Conservation (phyloP, 768 basidiomycete species). For the Rhizopogon salebrosus region DNA sequence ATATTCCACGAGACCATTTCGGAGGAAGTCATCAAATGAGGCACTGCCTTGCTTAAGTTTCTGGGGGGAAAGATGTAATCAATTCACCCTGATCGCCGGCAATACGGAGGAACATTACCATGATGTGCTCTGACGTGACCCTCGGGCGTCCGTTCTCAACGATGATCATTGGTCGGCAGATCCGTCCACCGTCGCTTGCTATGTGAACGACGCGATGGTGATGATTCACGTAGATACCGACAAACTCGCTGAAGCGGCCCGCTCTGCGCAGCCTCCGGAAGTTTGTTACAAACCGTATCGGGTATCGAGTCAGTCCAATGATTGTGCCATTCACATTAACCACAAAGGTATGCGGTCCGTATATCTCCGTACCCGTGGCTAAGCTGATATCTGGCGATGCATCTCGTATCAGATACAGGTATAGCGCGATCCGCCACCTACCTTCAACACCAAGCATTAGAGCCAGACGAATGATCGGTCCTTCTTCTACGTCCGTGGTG, state of each 20-base stretch:
- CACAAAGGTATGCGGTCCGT: constrained; percentile 86
- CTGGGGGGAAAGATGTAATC: constrained; percentile 32
- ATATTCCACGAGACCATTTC: constrained; percentile 92
- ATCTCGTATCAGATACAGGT: constrained; percentile 7
- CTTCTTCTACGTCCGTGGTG: constrained; percentile 97
- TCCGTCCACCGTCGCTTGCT: constrained; percentile 94
- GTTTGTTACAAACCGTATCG: constrained; percentile 78
- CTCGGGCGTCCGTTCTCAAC: constrained; percentile 77
- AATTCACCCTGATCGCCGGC: background rate
- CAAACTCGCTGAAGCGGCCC: constrained; percentile 91
- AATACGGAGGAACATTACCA: constrained; percentile 38
- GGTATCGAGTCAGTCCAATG: constrained; percentile 86
- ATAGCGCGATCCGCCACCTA: constrained; percentile 26
- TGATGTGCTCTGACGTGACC: constrained; percentile 77
- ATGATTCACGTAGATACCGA: constrained; percentile 92
- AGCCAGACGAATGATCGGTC: constrained; percentile 81
- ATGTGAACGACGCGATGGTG: constrained; percentile 95
- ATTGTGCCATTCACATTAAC: constrained; percentile 97
- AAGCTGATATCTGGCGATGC: constrained; percentile 71
- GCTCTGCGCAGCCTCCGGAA: constrained; percentile 92
- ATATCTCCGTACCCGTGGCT: constrained; percentile 92
- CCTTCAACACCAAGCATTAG: constrained; percentile 98
- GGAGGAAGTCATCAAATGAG: constrained; percentile 92
- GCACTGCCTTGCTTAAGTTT: constrained; percentile 73
- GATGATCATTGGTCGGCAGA: constrained; percentile 96